Evolutionary conservation across 179 eudicot genomes (phyloP).

Genomic region (Dionaea muscipula): DNA sequence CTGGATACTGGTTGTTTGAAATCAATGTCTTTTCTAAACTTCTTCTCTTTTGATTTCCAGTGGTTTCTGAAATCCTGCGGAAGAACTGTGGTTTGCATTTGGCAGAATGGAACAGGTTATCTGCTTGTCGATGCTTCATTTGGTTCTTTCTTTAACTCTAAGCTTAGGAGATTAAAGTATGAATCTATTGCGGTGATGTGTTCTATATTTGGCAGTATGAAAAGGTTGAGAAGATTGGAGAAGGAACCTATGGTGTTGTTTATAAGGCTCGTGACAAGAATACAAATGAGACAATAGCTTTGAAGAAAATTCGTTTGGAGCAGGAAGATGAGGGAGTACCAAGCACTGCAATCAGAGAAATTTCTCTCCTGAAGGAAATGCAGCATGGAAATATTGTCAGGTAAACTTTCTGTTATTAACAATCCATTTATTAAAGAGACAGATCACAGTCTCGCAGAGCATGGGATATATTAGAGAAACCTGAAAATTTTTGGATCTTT

Average conservation of each 20-base stretch:
- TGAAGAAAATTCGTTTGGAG: conserved; percentile 88
- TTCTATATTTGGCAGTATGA: conserved; percentile 46
- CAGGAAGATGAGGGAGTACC: conserved; percentile 99
- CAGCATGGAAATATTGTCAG: conserved; percentile 87
- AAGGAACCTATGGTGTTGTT: conserved; percentile 94
- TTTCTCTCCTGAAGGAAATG: conserved; percentile 94
- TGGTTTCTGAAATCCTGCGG: background rate
- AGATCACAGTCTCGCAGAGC: no score
- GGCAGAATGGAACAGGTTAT: conserved; percentile 10
- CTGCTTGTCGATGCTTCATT: background rate
- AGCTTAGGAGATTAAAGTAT: background rate
- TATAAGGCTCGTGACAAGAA: conserved; percentile 73
- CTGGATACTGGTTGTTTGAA: no score
- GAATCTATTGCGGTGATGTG: background rate
- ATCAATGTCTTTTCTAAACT: background rate
- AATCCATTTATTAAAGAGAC: no score
- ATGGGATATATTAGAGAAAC: no score
- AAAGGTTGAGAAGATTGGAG: conserved; percentile 96
- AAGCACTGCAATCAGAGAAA: conserved; percentile 92
- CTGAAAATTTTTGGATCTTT: no score
- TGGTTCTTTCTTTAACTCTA: background rate
- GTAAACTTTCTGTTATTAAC: conserved; percentile 22
- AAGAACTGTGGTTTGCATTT: background rate
- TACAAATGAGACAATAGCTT: conserved; percentile 84
- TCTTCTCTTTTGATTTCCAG: background rate